A percentile compares a stretch with the other conserved stretches of the same genome.
These are phyloP conservation scores for Kuraishia ogatae DNA, from an alignment of 805 yeast genomes.

Conservation along the genomic window DNA sequence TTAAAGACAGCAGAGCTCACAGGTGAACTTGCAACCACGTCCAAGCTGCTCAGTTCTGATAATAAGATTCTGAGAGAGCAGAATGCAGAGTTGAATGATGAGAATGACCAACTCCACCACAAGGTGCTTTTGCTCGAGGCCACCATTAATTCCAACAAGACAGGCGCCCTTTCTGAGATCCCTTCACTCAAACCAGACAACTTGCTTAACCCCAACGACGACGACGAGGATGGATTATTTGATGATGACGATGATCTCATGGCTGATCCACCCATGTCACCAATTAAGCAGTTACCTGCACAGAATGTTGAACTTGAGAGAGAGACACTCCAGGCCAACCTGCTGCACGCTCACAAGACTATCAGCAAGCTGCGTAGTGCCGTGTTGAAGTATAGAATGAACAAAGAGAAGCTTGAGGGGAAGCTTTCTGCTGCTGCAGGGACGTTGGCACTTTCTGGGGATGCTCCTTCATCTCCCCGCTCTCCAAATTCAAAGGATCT, in stretches of 20 bases:
- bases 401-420: constrained; percentile 26
- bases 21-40: constrained; percentile 27
- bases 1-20: constrained; percentile 30
- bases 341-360: constrained; percentile 55
- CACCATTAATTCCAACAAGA: neutral
- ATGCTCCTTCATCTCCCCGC: neutral
- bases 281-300: constrained; percentile 26
- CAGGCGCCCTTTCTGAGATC: neutral
- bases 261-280: constrained; percentile 26
- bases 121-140: neutral
- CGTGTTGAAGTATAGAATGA: constrained; percentile 33
- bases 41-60: constrained; percentile 29
- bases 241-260: constrained; percentile 21
- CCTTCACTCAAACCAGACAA: constrained; percentile 4
- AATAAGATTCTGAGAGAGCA: constrained; percentile 38
- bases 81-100: constrained; percentile 57
- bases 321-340: constrained; percentile 57
- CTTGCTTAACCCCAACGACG: constrained; percentile 1
- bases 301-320: constrained; percentile 43
- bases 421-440: constrained; percentile 4
- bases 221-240: constrained; percentile 24
- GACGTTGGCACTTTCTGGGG: neutral
- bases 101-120: constrained; percentile 45
- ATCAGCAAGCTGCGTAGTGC: constrained; percentile 51
- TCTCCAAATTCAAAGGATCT: neutral